Conservation (phyloP, 805 yeast genomes). For the Wickerhamomyces silvicola region DNA sequence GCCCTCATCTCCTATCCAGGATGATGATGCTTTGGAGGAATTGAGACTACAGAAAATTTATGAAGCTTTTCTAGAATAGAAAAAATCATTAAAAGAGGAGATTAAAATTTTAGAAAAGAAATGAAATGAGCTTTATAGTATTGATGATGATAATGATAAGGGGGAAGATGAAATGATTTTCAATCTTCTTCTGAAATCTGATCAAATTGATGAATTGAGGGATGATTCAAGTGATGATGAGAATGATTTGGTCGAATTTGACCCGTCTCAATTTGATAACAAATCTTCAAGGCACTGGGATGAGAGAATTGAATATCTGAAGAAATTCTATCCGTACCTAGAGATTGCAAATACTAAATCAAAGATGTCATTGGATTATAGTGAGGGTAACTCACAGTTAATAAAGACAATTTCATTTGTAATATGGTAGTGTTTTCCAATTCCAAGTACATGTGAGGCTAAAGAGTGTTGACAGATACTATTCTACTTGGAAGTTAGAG, state of each 20-base stretch:
- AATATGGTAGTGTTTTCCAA: constrained; percentile 6
- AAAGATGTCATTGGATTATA: constrained; percentile 10
- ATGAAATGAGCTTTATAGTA: constrained; percentile 15
- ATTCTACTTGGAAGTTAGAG: constrained; percentile 8
- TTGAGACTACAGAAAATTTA: constrained; percentile 9
- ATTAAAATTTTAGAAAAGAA: constrained; percentile 12
- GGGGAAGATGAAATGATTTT: constrained; percentile 5
- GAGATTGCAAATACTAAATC: constrained; percentile 10
- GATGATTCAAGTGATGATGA: constrained; percentile 5
- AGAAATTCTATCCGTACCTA: constrained; percentile 19
- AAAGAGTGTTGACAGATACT: constrained; percentile 6
- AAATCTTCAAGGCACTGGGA: constrained; percentile 19
- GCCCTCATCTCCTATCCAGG: constrained; percentile 16
- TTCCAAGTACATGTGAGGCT: constrained; percentile 13
- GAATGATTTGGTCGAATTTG: constrained; percentile 5
- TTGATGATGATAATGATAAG: constrained; percentile 8
- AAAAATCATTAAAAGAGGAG: constrained; percentile 11
- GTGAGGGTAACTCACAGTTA: constrained; percentile 4
- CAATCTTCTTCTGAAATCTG: constrained; percentile 1
- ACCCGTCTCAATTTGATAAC: constrained; percentile 10
- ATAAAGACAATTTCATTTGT: constrained; percentile 16
- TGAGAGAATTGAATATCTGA: constrained; percentile 14
- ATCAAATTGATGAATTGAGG: background rate
- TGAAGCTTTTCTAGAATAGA: constrained; percentile 4
- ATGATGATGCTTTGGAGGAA: constrained; percentile 5